Evolutionary conservation across 73 alveolate species (phyloP).

Genomic region (Tetrahymena borealis): DNA sequence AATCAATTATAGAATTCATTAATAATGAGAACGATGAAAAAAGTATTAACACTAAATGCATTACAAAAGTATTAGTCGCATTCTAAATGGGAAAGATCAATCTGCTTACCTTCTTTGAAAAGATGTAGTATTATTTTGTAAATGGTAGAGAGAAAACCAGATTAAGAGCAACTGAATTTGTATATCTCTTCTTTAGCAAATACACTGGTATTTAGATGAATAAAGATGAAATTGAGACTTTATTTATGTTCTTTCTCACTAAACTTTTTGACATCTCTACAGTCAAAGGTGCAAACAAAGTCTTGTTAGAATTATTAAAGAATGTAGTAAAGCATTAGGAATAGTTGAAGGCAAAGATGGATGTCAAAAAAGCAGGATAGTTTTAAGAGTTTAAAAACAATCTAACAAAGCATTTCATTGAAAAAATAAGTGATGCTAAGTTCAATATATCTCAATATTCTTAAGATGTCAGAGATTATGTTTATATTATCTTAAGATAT

Average conservation of each 20-base stretch:
- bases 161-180: neutral
- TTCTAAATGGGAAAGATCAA: neutral
- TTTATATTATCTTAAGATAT: neutral
- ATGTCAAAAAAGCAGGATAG: neutral
- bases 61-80: neutral
- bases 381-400: neutral
- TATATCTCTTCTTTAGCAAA: neutral
- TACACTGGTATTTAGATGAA: neutral
- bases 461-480: neutral
- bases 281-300: neutral
- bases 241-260: neutral
- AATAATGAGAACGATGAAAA: neutral
- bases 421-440: neutral
- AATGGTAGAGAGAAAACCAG: neutral
- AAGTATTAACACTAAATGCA: neutral
- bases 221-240: neutral
- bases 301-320: neutral
- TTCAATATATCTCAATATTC: neutral
- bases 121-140: neutral
- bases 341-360: neutral
- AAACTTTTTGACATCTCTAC: neutral
- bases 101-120: neutral
- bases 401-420: neutral
- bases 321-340: neutral
- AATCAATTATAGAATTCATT: neutral